These are phyloP conservation scores for Panellus pusillus DNA, from an alignment of 768 basidiomycete species.

Conservation along the genomic window DNA sequence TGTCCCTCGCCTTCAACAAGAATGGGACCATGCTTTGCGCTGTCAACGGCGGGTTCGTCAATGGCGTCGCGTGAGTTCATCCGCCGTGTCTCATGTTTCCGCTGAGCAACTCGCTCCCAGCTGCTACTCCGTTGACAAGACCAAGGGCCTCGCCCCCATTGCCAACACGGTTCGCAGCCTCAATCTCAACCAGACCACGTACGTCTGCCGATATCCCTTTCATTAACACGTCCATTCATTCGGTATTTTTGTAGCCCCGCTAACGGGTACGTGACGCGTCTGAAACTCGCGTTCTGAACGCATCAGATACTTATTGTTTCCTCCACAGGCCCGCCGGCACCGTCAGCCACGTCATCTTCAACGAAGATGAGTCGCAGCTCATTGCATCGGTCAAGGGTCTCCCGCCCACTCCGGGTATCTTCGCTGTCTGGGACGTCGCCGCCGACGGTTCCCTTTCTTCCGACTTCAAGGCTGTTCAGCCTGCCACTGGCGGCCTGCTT, in stretches of 20 bases:
- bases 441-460: constrained; percentile 44
- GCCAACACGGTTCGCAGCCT: constrained; percentile 43
- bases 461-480: constrained; percentile 37
- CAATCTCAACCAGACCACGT: constrained; percentile 48
- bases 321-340: constrained; percentile 37
- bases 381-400: constrained; percentile 50
- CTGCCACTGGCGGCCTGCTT: constrained; percentile 41
- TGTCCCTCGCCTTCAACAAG: constrained; percentile 41
- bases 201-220: constrained; percentile 24
- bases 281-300: neutral
- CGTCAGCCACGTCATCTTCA: constrained; percentile 47
- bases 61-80: constrained; percentile 39
- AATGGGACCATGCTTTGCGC: constrained; percentile 36
- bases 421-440: constrained; percentile 51
- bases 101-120: constrained; percentile 20
- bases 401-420: constrained; percentile 48
- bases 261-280: constrained; percentile 29
- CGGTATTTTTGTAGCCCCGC: constrained; percentile 31
- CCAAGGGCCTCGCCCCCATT: constrained; percentile 39
- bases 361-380: constrained; percentile 42
- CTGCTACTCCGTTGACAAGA: constrained; percentile 45
- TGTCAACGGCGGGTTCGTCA: constrained; percentile 44
- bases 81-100: neutral
- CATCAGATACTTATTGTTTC: neutral
- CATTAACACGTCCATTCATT: neutral